Base-by-base conservation (phyloP, 2,329 filamentous ascomycete genomes). In the Niveomyces coronatus region DNA sequence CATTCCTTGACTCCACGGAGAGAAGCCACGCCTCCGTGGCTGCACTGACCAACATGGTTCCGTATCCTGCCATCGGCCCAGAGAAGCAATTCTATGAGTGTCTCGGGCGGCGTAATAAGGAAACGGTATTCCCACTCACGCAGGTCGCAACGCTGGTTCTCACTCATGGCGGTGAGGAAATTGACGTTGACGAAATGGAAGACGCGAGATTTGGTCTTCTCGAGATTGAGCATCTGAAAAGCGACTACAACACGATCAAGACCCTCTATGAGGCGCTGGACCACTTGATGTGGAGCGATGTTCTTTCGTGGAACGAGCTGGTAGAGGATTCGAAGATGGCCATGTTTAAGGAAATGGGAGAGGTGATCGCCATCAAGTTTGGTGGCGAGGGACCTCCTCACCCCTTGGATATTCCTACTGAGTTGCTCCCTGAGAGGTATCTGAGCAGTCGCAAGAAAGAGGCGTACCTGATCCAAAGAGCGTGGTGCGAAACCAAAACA, bases 1-100 rank as follows among this genome's bases (percentile, higher is more conserved):
- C 74, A 9, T 79, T 81, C 44, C 62, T 81, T 3, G 76, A 80
- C 40, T 60, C 55, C 9, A 76, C 75, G 0, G 70, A 79, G 18
- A 65, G 77, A 30, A 70, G 67, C 30, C 79, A 78, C 45, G 76
- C 71, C 11, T 71, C 69, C 0, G 66, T 65, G 16, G 70, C 74
- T 39, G 56, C 60, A 5, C 53, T 79, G 5, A 52, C 59, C 4
- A 55, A 64, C 10, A 45, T 60, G 22, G 54, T 58, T 10, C 54
- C 63, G 16, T 53, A 48, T 17, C 44, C 53, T n/a, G 50, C 42
- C 23, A 44, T 47, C 14, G 60, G 61, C 8, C 52, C 57, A 15
- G 63, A 65, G 40, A 60, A 60, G 35, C 59, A 61, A 17, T 65
- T 70, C 28, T 72, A 68, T 41, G 59, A 67, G 9, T 56, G 51